phyloP scores from a whole-genome alignment of 345 rosid species.

The Durio zibethinus region DNA sequence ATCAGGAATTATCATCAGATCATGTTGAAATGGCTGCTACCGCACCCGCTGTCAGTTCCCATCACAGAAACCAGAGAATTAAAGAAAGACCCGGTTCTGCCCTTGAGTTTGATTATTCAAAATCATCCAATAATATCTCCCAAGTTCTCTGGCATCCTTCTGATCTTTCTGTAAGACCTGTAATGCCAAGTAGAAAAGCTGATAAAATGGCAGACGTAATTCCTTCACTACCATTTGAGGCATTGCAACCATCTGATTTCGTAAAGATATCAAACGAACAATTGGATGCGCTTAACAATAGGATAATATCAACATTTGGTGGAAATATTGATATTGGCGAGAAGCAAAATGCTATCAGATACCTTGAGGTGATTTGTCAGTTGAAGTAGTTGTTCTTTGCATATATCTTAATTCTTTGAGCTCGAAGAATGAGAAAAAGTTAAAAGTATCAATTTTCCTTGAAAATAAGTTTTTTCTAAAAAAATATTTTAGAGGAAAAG shows the following conservation, averaged over 20 bases:
- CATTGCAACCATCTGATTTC: constrained; percentile 66
- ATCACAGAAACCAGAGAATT: constrained; percentile 50
- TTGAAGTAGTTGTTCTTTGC: too few species aligned
- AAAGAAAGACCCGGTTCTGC: constrained; percentile 51
- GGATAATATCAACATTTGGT: constrained; percentile 50
- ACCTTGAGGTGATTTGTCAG: constrained; percentile 85
- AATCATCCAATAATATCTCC: constrained; percentile 53
- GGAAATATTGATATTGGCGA: constrained; percentile 70
- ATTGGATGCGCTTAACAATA: constrained; percentile 58
- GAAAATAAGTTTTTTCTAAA: too few species aligned
- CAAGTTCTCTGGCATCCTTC: constrained; percentile 89
- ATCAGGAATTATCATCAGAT: constrained; percentile 57
- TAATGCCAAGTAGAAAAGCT: constrained; percentile 92
- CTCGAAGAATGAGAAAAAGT: too few species aligned
- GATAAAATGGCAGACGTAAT: constrained; percentile 56
- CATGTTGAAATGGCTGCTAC: constrained; percentile 52
- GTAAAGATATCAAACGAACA: constrained; percentile 74
- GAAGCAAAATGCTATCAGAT: constrained; percentile 85
- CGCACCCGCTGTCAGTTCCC: constrained; percentile 66
- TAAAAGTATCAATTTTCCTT: too few species aligned
- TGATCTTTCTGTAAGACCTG: constrained; percentile 95
- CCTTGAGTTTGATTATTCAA: constrained; percentile 49
- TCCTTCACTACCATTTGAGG: constrained; percentile 82
- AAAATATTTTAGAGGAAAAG: too few species aligned
- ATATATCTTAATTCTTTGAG: too few species aligned